These are phyloP conservation scores for Cladosporium sp. DNA, from an alignment of 2,329 filamentous ascomycete genomes.

Conservation along the genomic window DNA sequence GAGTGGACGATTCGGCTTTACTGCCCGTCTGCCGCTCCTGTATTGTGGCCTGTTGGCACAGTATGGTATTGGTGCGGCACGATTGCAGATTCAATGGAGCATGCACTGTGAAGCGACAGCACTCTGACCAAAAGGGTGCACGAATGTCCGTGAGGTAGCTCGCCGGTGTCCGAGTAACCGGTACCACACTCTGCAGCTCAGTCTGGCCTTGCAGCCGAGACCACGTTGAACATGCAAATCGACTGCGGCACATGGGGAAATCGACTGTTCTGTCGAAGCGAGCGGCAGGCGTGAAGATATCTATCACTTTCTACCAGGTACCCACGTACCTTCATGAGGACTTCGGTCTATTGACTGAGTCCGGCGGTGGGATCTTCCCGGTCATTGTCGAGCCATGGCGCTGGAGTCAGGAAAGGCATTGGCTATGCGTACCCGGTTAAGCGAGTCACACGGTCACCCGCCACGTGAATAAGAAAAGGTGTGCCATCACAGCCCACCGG, in stretches of 20 bases:
- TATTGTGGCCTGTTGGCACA: background rate
- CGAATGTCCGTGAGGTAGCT: background rate
- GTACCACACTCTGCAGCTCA: constrained; percentile 3
- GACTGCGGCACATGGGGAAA: background rate
- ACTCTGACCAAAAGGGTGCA: background rate
- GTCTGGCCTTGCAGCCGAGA: constrained; percentile 7
- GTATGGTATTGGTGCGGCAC: background rate
- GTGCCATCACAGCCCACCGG: background rate
- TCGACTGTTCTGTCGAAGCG: constrained; percentile 7
- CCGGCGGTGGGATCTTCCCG: background rate
- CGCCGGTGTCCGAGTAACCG: constrained; percentile 5
- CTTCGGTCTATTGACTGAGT: background rate
- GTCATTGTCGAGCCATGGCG: background rate
- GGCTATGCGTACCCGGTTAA: background rate
- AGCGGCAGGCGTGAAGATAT: constrained; percentile 10
- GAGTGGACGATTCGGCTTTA: background rate
- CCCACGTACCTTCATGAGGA: background rate
- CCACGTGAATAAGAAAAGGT: background rate
- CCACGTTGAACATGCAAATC: background rate
- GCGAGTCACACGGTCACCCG: constrained; percentile 3
- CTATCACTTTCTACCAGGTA: constrained; percentile 13
- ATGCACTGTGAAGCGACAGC: constrained; percentile 3
- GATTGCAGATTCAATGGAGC: background rate
- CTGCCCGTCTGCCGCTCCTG: background rate
- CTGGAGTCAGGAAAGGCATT: background rate